Evolutionary conservation across 495 filamentous ascomycete genomes (phyloP).

Genomic region (Letharia columbiana): DNA sequence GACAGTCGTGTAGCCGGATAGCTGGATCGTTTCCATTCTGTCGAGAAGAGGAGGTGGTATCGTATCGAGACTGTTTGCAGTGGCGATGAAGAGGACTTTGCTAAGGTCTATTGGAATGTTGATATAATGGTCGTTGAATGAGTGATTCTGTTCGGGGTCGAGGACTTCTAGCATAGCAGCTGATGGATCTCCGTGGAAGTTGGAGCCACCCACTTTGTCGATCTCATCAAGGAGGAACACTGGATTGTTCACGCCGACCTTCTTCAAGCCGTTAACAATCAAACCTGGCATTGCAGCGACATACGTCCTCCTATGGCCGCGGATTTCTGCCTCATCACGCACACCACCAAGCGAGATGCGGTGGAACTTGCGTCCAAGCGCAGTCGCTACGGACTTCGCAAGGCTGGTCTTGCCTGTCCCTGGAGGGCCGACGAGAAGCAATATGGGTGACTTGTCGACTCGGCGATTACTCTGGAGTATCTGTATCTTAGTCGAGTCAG

Average conservation of each 20-base stretch:
- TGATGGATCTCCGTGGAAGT: slow-evolving; percentile 91
- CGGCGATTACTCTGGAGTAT: slow-evolving; percentile 64
- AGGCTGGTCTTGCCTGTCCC: slow-evolving; percentile 95
- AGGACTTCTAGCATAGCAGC: slow-evolving; percentile 99
- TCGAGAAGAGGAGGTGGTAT: slow-evolving; percentile 93
- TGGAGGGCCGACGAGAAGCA: slow-evolving; percentile 88
- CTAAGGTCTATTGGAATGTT: slow-evolving; percentile 92
- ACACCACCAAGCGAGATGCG: slow-evolving; percentile 95
- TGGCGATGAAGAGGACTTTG: slow-evolving; percentile 98
- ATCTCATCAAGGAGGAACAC: slow-evolving; percentile 98
- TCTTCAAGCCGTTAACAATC: slow-evolving; percentile 89
- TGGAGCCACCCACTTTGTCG: slow-evolving; percentile 89
- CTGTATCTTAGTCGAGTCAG: slow-evolving; percentile 52
- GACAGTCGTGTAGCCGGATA: slow-evolving; percentile 94
- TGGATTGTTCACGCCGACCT: slow-evolving; percentile 91
- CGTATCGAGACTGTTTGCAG: slow-evolving; percentile 90
- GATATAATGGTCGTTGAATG: slow-evolving; percentile 93
- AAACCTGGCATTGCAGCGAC: slow-evolving; percentile 97
- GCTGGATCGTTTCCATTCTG: slow-evolving; percentile 88
- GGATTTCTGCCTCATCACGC: slow-evolving; percentile 91
- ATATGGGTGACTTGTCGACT: slow-evolving; percentile 91
- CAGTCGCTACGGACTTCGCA: slow-evolving; percentile 85
- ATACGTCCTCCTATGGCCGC: slow-evolving; percentile 92
- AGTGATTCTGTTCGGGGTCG: slow-evolving; percentile 94
- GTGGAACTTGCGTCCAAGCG: slow-evolving; percentile 92